Percentiles rank a stretch among this genome's conserved stretches.
These are phyloP conservation scores for Aspergillus viridinutans DNA, from an alignment of 2,329 filamentous ascomycete species.

Conservation along the genomic window DNA sequence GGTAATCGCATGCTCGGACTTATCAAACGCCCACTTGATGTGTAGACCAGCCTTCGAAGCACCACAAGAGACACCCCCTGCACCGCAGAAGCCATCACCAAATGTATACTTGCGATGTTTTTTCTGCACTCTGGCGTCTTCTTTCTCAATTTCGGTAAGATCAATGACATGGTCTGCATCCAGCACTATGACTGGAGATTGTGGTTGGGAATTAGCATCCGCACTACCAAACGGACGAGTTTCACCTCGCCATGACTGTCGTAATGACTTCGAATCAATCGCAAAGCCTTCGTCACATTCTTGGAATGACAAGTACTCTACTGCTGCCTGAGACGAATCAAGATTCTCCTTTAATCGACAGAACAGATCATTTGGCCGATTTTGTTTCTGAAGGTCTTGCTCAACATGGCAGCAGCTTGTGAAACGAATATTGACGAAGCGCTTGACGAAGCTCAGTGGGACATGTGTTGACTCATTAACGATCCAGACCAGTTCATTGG, in stretches of 20 bases:
- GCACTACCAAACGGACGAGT: slow-evolving; percentile 29
- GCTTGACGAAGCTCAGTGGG: slow-evolving; percentile 32
- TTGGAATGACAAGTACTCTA: slow-evolving; percentile 26
- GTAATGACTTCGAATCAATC: slow-evolving; percentile 15
- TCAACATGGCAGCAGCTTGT: slow-evolving; percentile 49
- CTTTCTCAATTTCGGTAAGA: slow-evolving; percentile 25
- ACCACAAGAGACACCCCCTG: slow-evolving; percentile 66
- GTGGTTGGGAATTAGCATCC: neutral
- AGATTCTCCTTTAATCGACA: slow-evolving; percentile 30
- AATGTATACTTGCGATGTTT: slow-evolving; percentile 54
- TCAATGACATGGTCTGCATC: slow-evolving; percentile 17
- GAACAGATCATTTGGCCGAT: slow-evolving; percentile 24
- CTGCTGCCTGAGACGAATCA: slow-evolving; percentile 19
- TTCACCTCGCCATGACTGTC: slow-evolving; percentile 30
- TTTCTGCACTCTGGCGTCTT: slow-evolving; percentile 17
- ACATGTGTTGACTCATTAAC: slow-evolving; percentile 43
- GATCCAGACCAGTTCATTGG: slow-evolving; percentile 46
- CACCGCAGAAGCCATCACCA: slow-evolving; percentile 69
- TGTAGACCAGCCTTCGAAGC: slow-evolving; percentile 57
- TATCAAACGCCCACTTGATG: slow-evolving; percentile 62
- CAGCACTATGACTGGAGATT: slow-evolving; percentile 6
- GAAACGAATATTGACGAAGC: slow-evolving; percentile 43
- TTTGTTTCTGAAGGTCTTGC: slow-evolving; percentile 25
- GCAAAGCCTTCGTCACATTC: slow-evolving; percentile 28
- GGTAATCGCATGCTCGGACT: slow-evolving; percentile 51